Conservation (phyloP, 192 early-diverging fungal species). For the Rhizoclosmatium globosum region DNA sequence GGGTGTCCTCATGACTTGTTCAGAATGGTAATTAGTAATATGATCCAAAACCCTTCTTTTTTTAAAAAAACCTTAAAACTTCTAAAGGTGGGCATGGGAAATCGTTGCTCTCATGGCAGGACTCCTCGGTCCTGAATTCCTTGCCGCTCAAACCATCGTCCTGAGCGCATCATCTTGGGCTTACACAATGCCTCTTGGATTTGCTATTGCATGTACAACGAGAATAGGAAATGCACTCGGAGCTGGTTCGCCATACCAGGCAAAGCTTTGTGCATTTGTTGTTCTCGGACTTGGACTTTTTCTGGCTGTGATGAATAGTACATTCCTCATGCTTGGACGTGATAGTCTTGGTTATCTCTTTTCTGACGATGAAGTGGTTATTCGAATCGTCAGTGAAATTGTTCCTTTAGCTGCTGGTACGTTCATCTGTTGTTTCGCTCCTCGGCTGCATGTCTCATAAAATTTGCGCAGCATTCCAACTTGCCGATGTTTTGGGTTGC, state of each 20-base stretch:
- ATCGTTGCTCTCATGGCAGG: conserved; percentile 66
- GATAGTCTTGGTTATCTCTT: conserved; percentile 60
- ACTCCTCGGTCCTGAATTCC: conserved; percentile 74
- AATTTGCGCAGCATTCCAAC: conserved; percentile 67
- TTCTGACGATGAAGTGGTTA: conserved; percentile 73
- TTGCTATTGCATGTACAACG: conserved; percentile 82
- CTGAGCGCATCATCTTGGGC: conserved; percentile 78
- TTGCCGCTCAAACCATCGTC: conserved; percentile 86
- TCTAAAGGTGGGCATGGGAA: conserved; percentile 61
- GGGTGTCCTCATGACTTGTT: conserved; percentile 76
- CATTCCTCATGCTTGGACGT: conserved; percentile 7
- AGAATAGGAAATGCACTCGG: conserved; percentile 68
- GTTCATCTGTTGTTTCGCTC: not conserved
- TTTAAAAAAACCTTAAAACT: not conserved
- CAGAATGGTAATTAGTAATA: conserved; percentile 29
- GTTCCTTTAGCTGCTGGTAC: conserved; percentile 76
- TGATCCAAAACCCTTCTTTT: not conserved
- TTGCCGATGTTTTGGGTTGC: conserved; percentile 57
- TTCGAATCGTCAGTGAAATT: conserved; percentile 74
- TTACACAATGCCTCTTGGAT: conserved; percentile 80
- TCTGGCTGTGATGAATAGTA: conserved; percentile 4
- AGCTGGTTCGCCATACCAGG: conserved; percentile 23
- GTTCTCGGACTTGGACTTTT: not conserved
- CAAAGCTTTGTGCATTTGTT: not conserved
- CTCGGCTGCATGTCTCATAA: no score